A percentile compares a stretch with the other conserved stretches of the same genome.
Evolutionary conservation across 139 green algal genomes (phyloP).

Genomic region (Zygnema circumcarinatum): DNA sequence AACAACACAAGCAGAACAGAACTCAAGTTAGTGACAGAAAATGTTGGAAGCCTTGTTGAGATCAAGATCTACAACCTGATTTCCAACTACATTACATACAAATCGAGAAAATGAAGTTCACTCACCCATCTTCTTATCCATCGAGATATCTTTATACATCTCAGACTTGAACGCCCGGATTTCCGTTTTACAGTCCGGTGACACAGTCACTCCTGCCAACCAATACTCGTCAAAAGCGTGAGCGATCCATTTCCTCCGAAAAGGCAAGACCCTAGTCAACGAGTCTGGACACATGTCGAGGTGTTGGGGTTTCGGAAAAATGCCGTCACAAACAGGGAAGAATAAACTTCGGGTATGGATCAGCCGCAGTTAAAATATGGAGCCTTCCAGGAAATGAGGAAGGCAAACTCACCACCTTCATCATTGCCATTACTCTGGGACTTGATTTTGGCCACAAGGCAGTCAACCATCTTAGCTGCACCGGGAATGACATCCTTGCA

Average conservation of each 20-base stretch:
- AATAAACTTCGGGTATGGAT: not conserved
- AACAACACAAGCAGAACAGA: not conserved
- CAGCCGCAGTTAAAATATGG: no score
- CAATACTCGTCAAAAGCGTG: no score
- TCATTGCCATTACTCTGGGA: not conserved
- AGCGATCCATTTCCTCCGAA: no score
- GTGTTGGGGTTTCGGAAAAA: no score
- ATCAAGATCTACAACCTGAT: not conserved
- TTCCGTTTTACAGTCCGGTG: constrained; percentile 72
- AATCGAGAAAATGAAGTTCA: not conserved
- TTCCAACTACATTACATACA: not conserved
- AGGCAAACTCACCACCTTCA: not conserved
- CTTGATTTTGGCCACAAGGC: constrained; percentile 57
- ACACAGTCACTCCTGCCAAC: constrained; percentile 62
- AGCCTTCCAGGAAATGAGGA: no score
- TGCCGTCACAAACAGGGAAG: no score
- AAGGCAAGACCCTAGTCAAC: no score
- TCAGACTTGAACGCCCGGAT: constrained; percentile 75
- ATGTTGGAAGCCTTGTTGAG: not conserved
- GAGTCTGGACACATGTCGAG: no score
- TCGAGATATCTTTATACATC: constrained; percentile 80
- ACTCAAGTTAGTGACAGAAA: constrained; percentile 8
- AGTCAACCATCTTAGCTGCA: constrained; percentile 69
- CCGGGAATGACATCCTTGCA: constrained; percentile 71
- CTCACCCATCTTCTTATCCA: constrained; percentile 78